Evolutionary conservation across 2,329 filamentous ascomycete genomes (phyloP).

Genomic region (Xylaria sp.): DNA sequence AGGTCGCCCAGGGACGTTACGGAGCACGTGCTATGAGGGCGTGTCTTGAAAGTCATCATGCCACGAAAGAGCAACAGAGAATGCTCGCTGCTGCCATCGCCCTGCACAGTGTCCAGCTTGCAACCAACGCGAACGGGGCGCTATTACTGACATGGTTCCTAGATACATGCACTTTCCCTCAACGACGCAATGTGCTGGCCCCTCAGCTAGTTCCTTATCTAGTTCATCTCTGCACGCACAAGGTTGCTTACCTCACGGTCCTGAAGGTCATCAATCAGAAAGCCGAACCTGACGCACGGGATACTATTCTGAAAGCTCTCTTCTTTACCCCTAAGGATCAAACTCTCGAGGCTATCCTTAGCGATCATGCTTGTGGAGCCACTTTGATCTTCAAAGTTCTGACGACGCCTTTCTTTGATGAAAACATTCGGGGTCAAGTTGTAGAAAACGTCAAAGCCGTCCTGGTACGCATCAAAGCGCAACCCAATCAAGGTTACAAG

Average conservation of each 20-base stretch:
- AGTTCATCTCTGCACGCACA: conserved; percentile 96
- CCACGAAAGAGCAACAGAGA: conserved; percentile 93
- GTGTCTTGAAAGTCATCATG: conserved; percentile 94
- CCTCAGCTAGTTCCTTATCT: conserved; percentile 92
- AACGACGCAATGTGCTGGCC: conserved; percentile 88
- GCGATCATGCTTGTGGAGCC: conserved; percentile 90
- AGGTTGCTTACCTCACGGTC: conserved; percentile 96
- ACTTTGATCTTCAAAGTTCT: conserved; percentile 99
- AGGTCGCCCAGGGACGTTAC: conserved; percentile 90
- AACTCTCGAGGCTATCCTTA: conserved; percentile 87
- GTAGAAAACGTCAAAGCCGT: conserved; percentile 93
- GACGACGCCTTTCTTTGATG: conserved; percentile 97
- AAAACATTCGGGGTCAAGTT: conserved; percentile 86
- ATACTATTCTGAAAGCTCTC: conserved; percentile 87
- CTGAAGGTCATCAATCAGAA: conserved; percentile 99
- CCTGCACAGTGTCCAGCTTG: conserved; percentile 95
- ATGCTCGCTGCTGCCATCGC: conserved; percentile 95
- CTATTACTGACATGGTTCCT: conserved; percentile 96
- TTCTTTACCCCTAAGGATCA: conserved; percentile 93
- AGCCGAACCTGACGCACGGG: conserved; percentile 89
- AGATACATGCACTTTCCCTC: conserved; percentile 95
- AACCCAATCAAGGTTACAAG: conserved; percentile 96
- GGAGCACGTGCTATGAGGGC: conserved; percentile 96
- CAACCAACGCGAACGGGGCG: conserved; percentile 95
- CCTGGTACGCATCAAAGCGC: conserved; percentile 88